These are phyloP conservation scores for Phytophthora idaei DNA, from an alignment of 352 stramenopile species.

Conservation along the genomic window DNA sequence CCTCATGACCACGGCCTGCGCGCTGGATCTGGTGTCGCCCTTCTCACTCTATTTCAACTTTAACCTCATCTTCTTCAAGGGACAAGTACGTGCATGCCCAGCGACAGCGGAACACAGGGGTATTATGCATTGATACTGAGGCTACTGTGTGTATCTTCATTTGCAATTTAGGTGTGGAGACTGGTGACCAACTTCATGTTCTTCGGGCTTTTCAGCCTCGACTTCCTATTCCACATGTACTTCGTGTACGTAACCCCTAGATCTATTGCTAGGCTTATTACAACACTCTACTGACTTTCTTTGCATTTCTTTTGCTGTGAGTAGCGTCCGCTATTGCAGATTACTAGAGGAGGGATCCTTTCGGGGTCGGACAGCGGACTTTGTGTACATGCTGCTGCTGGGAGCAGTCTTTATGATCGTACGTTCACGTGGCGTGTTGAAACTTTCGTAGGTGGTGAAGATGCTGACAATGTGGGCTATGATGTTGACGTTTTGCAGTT, in stretches of 20 bases:
- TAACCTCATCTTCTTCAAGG: slow-evolving; percentile 97
- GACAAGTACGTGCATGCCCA: slow-evolving; percentile 79
- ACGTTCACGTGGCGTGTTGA: slow-evolving; percentile 30
- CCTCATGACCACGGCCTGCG: slow-evolving; percentile 95
- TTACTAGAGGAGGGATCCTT: slow-evolving; percentile 99
- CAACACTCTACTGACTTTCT: slow-evolving; percentile 6
- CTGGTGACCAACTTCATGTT: slow-evolving; percentile 99
- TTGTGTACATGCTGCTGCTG: slow-evolving; percentile 98
- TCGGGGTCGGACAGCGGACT: slow-evolving; percentile 95
- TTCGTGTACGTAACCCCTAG: slow-evolving; percentile 91
- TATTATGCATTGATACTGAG: not conserved
- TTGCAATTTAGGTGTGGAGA: slow-evolving; percentile 87
- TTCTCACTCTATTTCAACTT: slow-evolving; percentile 96
- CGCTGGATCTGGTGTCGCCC: slow-evolving; percentile 97
- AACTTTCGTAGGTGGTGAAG: not conserved
- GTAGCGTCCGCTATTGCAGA: slow-evolving; percentile 93
- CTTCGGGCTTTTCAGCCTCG: slow-evolving; percentile 98
- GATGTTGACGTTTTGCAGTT: slow-evolving; percentile 48
- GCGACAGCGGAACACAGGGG: not conserved
- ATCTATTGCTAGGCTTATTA: not conserved
- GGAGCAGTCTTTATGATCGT: slow-evolving; percentile 95
- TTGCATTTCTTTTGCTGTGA: slow-evolving; percentile 11
- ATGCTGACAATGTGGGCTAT: slow-evolving; percentile 4
- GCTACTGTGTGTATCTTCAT: not conserved
- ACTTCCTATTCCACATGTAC: slow-evolving; percentile 99